Conservation (phyloP, 768 basidiomycete genomes). For the Ramaria sp. region DNA sequence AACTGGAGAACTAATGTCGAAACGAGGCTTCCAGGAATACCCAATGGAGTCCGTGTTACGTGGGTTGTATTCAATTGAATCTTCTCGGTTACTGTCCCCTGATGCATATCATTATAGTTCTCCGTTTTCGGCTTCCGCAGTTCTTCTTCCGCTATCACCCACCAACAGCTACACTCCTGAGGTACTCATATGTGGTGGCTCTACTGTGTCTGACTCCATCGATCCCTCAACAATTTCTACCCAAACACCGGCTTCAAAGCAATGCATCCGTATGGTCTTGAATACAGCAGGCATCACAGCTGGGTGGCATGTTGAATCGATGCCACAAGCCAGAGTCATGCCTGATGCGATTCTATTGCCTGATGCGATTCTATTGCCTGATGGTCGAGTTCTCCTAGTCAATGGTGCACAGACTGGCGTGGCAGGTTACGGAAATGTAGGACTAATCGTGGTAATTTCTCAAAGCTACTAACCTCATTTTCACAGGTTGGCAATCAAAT, state of each 20-base stretch:
- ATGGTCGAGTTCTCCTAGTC: constrained; percentile 31
- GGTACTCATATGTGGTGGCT: no score
- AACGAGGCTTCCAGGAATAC: no score
- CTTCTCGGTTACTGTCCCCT: background rate
- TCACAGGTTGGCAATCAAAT: constrained; percentile 18
- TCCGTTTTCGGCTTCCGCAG: no score
- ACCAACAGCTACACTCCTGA: constrained; percentile 30
- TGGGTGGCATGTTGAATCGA: constrained; percentile 37
- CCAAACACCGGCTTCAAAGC: constrained; percentile 31
- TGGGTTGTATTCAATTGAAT: constrained; percentile 1
- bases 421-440: constrained; percentile 24
- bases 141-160: constrained; percentile 28
- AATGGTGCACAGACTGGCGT: no score
- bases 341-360: constrained; percentile 26
- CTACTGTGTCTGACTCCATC: no score
- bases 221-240: constrained; percentile 22
- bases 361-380: constrained; percentile 19
- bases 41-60: no score
- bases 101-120: background rate
- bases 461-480: background rate
- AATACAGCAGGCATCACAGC: constrained; percentile 30
- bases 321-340: no score
- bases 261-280: constrained; percentile 33
- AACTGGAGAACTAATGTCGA: no score
- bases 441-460: constrained; percentile 11